Evolutionary conservation across 1,139 yeast species (phyloP).

Genomic region (Geotrichum histeridarum): DNA sequence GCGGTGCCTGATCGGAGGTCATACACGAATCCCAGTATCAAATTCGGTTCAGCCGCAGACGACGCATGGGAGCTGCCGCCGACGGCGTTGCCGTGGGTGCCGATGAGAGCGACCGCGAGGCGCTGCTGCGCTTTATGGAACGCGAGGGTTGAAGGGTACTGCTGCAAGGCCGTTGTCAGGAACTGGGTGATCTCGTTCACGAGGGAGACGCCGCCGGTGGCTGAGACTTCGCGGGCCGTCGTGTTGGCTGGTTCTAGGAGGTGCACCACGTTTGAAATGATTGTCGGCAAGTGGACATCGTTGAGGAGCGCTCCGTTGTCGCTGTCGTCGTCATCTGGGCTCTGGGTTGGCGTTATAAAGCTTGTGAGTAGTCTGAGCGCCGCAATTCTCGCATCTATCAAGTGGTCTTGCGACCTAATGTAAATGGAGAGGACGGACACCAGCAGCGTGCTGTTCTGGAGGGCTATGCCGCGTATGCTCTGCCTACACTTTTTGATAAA

Average conservation of each 20-base stretch:
- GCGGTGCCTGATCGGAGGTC: slow-evolving; percentile 29
- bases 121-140: slow-evolving; percentile 31
- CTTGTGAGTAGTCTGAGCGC: slow-evolving; percentile 25
- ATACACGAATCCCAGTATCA: slow-evolving; percentile 26
- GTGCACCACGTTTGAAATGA: slow-evolving; percentile 27
- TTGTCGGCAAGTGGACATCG: slow-evolving; percentile 24
- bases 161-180: slow-evolving; percentile 23
- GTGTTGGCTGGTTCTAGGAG: slow-evolving; percentile 27
- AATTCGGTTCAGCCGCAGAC: neutral
- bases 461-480: slow-evolving; percentile 27
- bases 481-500: slow-evolving; percentile 20
- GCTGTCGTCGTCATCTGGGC: neutral
- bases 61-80: slow-evolving; percentile 13
- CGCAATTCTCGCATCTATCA: slow-evolving; percentile 25
- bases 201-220: slow-evolving; percentile 25
- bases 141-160: slow-evolving; percentile 25
- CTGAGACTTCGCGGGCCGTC: slow-evolving; percentile 23
- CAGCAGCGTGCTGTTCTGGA: slow-evolving; percentile 26
- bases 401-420: slow-evolving; percentile 22
- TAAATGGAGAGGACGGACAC: slow-evolving; percentile 27
- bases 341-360: slow-evolving; percentile 16
- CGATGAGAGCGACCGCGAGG: slow-evolving; percentile 25
- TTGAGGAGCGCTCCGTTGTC: slow-evolving; percentile 15
- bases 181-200: slow-evolving; percentile 28
- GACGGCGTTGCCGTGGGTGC: neutral